Evolutionary conservation across 345 rosid genomes (phyloP).

Genomic region (Eucalyptus polybractea): DNA sequence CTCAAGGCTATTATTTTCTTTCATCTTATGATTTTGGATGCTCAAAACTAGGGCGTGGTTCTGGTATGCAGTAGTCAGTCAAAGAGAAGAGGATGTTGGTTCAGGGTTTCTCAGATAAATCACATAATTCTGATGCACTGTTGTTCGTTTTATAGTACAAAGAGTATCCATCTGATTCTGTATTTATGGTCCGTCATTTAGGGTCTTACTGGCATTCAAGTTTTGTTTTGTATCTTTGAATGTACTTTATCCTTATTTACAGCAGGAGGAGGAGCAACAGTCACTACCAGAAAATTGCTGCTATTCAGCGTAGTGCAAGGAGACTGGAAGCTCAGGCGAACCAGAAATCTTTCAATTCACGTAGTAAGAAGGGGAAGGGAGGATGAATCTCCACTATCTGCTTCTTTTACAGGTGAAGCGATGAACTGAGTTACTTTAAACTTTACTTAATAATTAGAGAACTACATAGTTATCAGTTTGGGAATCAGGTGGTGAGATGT

Average conservation of each 20-base stretch:
- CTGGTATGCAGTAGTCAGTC: background rate
- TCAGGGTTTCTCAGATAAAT: background rate
- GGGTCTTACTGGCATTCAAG: background rate
- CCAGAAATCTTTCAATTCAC: conserved; percentile 6
- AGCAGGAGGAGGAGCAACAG: conserved; percentile 47
- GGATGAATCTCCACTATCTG: conserved; percentile 2
- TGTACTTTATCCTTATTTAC: background rate
- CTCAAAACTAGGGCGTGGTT: background rate
- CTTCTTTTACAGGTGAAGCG: background rate
- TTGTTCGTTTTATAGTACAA: background rate
- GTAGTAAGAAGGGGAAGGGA: conserved; percentile 29
- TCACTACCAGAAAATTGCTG: conserved; percentile 41
- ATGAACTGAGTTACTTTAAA: background rate
- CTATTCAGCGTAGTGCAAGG: conserved; percentile 44
- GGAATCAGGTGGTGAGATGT: background rate
- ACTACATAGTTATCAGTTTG: background rate
- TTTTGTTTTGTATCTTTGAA: background rate
- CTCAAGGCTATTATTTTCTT: background rate
- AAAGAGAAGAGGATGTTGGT: background rate
- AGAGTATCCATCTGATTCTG: background rate
- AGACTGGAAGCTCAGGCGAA: conserved; percentile 42
- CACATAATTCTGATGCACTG: background rate
- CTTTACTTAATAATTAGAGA: background rate
- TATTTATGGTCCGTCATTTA: background rate
- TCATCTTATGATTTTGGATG: background rate